These are phyloP conservation scores for Teratosphaeria viscida DNA, from an alignment of 2,329 filamentous ascomycete species.

Conservation along the genomic window DNA sequence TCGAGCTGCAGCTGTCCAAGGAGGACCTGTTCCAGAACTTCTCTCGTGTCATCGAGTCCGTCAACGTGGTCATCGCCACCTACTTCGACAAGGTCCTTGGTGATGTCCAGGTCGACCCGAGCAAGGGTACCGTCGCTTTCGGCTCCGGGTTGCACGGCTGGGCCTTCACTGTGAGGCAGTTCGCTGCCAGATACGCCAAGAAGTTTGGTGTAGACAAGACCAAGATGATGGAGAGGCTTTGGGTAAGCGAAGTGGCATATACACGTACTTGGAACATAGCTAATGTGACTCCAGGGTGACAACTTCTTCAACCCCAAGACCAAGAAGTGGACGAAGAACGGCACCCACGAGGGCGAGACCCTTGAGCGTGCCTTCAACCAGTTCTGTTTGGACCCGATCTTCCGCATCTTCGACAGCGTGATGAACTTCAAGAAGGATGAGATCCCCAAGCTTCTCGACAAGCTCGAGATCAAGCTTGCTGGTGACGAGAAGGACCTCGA, in stretches of 20 bases:
- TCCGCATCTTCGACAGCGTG: slow-evolving; percentile 93
- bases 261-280: not conserved
- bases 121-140: slow-evolving; percentile 96
- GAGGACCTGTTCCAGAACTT: slow-evolving; percentile 99
- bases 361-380: slow-evolving; percentile 99
- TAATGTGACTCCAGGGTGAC: slow-evolving; percentile 53
- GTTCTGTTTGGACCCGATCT: slow-evolving; percentile 99
- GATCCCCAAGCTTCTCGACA: slow-evolving; percentile 68
- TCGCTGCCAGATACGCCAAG: slow-evolving; percentile 93
- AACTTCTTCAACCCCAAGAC: slow-evolving; percentile 99
- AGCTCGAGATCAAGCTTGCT: slow-evolving; percentile 89
- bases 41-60: slow-evolving; percentile 98
- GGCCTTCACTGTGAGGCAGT: slow-evolving; percentile 98
- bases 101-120: slow-evolving; percentile 97
- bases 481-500: slow-evolving; percentile 82
- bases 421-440: slow-evolving; percentile 99
- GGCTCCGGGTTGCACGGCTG: slow-evolving; percentile 99
- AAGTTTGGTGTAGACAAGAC: slow-evolving; percentile 99
- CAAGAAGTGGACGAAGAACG: slow-evolving; percentile 98
- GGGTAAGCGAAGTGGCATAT: slow-evolving; percentile 49
- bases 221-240: slow-evolving; percentile 99
- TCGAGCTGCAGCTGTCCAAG: slow-evolving; percentile 97
- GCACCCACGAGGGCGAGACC: slow-evolving; percentile 70
- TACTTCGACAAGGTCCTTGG: slow-evolving; percentile 95
- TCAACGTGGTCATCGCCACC: slow-evolving; percentile 99